A percentile compares a stretch with the other conserved stretches of the same genome.
phyloP scores from a whole-genome alignment of 148 eudicot genomes.

The Rhododendron vialii region DNA sequence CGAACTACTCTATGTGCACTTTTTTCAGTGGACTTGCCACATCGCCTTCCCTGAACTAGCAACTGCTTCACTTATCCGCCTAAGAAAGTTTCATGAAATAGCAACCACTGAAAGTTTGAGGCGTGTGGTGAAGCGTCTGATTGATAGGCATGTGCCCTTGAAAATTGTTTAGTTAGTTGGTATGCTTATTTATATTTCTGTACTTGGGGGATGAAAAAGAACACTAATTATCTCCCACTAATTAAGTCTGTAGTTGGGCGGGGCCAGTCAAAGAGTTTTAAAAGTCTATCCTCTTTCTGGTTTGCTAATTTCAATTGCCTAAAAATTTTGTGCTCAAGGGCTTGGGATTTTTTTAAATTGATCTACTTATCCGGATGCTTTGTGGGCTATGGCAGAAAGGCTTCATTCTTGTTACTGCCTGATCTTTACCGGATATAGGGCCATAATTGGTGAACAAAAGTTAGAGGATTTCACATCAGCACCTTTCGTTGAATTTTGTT shows the following conservation, averaged over 20 bases:
- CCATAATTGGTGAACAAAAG: neutral
- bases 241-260: neutral
- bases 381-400: neutral
- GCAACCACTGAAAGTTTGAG: conserved; percentile 52
- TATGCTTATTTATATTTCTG: neutral
- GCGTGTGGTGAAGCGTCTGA: conserved; percentile 65
- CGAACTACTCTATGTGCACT: conserved; percentile 68
- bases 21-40: conserved; percentile 82
- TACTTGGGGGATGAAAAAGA: neutral
- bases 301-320: neutral
- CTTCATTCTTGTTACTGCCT: neutral
- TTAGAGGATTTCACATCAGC: neutral
- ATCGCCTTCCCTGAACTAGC: conserved; percentile 93
- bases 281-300: neutral
- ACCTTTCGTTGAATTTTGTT: neutral
- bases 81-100: conserved; percentile 58
- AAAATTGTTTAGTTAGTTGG: neutral
- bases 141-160: conserved; percentile 60
- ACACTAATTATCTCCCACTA: neutral
- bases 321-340: neutral
- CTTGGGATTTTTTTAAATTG: neutral
- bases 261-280: neutral
- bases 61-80: conserved; percentile 62
- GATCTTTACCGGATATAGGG: neutral
- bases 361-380: neutral